phyloP scores from a whole-genome alignment of 306 rosid genomes.

The Cucurbita pepo region DNA sequence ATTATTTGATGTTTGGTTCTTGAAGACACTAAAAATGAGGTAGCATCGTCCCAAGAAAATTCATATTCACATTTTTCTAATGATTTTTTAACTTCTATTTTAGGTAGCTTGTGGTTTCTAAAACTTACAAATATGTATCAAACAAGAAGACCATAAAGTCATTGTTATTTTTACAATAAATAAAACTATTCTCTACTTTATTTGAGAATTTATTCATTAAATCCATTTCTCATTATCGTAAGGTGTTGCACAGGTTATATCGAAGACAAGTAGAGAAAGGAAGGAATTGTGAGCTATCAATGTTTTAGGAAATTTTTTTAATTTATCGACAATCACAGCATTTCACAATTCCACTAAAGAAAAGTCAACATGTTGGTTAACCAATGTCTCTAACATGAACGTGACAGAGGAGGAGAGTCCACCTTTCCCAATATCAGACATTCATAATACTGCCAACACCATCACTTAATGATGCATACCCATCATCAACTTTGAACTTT shows the following conservation, averaged over 20 bases:
- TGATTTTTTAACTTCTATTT: not conserved
- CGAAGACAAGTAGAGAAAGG: not conserved
- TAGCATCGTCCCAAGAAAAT: not conserved
- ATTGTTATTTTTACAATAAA: not conserved
- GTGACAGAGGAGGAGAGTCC: not conserved
- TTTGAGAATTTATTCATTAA: not conserved
- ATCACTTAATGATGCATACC: not conserved
- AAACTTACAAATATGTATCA: not conserved
- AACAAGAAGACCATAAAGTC: not conserved
- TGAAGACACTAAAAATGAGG: not conserved
- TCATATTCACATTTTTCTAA: not conserved
- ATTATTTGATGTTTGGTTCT: not conserved
- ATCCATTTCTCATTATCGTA: not conserved
- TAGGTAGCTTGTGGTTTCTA: not conserved
- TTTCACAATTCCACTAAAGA: not conserved
- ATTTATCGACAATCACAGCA: not conserved
- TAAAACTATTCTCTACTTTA: not conserved
- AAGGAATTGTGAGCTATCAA: not conserved
- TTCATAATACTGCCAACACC: not conserved
- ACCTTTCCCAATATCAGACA: too few relatives aligned
- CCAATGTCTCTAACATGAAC: not conserved
- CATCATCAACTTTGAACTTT: not conserved
- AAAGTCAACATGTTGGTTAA: not conserved
- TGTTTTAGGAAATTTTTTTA: not conserved
- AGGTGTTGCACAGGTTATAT: not conserved